Evolutionary conservation across 148 eudicot species (phyloP), one percentile per base, ranked within the genome.

Genomic region (Gaultheria prostrata): DNA sequence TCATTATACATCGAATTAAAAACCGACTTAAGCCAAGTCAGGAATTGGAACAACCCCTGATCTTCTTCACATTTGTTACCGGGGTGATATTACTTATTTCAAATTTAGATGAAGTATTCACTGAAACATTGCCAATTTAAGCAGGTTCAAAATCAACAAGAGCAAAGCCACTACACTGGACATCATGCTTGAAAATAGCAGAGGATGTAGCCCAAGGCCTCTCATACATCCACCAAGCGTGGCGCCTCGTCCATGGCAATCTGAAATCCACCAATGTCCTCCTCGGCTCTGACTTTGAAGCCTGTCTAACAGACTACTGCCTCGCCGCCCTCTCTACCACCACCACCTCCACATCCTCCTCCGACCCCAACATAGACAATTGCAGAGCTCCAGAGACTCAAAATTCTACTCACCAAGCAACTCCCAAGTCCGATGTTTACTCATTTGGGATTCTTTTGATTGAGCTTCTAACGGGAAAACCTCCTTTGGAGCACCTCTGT

Each of bases 231-330:
- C 77, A 74, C 77, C 77, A 74, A 74, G 77, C 77, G 24, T 74
- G 77, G 77, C 77, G 30, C 2, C 77, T 74, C n/a, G 53, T 74
- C 79, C 81, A 78, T 50, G 81, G 81, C 70, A 78, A 78, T 21
- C 81, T 78, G 49, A 78, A 78, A 8, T 78, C 81, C 81, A 33
- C 81, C 70, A 78, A 78, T 49, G 69, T 78, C 69, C 81, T 78
- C 81, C 81, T 78, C 1, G 81, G 81, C 81, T 56, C 81, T 8
- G 81, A 78, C 50, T 78, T 78, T 49, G 81, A 78, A 51, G 77
- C 77, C 13, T 74, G 77, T 21, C 77, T 78, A 5, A 10, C 69
- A 6, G 81, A 78, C 48, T 78, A 78, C 81, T 78, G 81, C 50
- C 81, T 78, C 9, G 46, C 69, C 11, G 81, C 49, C 69, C 70